Percentiles rank a stretch among this genome's conserved stretches.
Evolutionary conservation across 2,329 filamentous ascomycete genomes (phyloP).

Genomic region (Arthroderma sp.): DNA sequence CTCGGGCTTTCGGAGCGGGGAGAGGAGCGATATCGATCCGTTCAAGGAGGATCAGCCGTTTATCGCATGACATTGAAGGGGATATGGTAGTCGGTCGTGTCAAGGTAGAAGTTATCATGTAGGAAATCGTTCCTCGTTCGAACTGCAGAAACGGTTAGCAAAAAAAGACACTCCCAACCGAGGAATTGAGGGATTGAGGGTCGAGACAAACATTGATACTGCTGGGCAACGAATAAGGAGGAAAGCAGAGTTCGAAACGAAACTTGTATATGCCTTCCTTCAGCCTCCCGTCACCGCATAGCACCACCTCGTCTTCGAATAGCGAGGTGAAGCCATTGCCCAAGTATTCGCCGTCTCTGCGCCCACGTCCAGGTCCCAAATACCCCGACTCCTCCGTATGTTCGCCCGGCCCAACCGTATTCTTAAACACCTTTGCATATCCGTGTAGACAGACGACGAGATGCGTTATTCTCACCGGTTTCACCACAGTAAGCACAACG

Average conservation of each 20-base stretch:
- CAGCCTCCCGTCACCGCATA: conserved; percentile 53
- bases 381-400: conserved; percentile 38
- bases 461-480: conserved; percentile 52
- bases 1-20: conserved; percentile 60
- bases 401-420: conserved; percentile 46
- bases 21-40: conserved; percentile 73
- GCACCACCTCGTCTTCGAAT: conserved; percentile 52
- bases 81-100: conserved; percentile 80
- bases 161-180: not conserved
- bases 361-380: conserved; percentile 44
- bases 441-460: conserved; percentile 52
- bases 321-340: conserved; percentile 53
- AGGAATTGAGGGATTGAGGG: conserved; percentile 3
- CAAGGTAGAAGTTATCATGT: conserved; percentile 78
- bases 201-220: conserved; percentile 71
- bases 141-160: conserved; percentile 50
- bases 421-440: conserved; percentile 54
- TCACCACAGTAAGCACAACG: conserved; percentile 48
- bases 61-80: conserved; percentile 66
- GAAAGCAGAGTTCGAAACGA: conserved; percentile 52
- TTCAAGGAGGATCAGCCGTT: conserved; percentile 67
- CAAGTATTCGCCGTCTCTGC: conserved; percentile 43
- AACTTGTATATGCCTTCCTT: conserved; percentile 55
- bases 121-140: conserved; percentile 84
- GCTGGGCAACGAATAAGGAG: conserved; percentile 53